Conservation (phyloP, 768 basidiomycete species). For the Leccinum longicurvipes region DNA sequence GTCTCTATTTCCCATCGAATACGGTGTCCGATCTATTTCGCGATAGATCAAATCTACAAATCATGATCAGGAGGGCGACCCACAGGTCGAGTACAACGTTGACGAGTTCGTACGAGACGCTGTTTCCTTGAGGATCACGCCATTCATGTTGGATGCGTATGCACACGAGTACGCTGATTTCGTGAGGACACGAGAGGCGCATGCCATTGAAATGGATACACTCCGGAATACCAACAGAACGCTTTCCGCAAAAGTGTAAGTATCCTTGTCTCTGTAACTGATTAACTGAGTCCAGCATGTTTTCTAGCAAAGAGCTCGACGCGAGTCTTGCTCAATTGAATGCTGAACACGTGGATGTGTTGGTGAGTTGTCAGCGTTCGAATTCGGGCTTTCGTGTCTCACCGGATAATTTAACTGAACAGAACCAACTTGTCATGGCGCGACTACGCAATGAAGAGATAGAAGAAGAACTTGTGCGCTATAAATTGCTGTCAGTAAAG, state of each 20-base stretch:
- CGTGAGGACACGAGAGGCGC: constrained; percentile 73
- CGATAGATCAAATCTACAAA: constrained; percentile 27
- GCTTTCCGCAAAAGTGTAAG: constrained; percentile 78
- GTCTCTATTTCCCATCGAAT: neutral
- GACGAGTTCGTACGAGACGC: constrained; percentile 89
- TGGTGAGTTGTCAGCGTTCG: constrained; percentile 41
- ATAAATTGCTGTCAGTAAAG: constrained; percentile 71
- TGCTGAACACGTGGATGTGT: constrained; percentile 73
- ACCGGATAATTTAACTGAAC: constrained; percentile 20
- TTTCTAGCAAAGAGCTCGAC: constrained; percentile 75
- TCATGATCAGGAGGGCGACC: constrained; percentile 20
- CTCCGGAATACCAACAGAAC: constrained; percentile 77
- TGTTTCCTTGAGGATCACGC: constrained; percentile 80
- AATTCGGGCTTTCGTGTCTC: constrained; percentile 16
- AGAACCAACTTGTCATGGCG: constrained; percentile 90
- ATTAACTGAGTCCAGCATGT: constrained; percentile 1
- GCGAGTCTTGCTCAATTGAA: constrained; percentile 73
- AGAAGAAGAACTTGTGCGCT: constrained; percentile 90
- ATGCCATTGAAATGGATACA: constrained; percentile 78
- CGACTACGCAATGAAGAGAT: constrained; percentile 89
- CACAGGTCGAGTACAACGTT: constrained; percentile 50
- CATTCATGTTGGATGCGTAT: constrained; percentile 93
- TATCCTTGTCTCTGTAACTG: constrained; percentile 6
- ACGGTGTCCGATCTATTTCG: neutral
- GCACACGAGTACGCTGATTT: constrained; percentile 86